Conservation (phyloP, 2,329 filamentous ascomycete species). For the Trichoderma guizhouense region DNA sequence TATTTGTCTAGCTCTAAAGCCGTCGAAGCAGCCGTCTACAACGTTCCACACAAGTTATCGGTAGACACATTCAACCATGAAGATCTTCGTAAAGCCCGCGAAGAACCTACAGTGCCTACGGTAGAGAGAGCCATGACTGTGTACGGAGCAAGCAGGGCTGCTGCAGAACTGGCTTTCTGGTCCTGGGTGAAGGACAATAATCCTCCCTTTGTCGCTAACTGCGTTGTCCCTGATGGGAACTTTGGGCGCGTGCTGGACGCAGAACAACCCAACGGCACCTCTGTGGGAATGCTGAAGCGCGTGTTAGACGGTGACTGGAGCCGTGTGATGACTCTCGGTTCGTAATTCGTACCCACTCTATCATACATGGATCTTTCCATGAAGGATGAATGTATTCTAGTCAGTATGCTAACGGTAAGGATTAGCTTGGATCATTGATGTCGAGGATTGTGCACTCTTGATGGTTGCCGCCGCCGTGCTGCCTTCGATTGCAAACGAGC, state of each 20-base stretch:
- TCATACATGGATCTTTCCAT: not conserved
- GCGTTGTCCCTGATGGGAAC: not conserved
- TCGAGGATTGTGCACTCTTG: not conserved
- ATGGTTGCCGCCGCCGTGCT: not conserved
- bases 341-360: not conserved
- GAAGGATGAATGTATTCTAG: not conserved
- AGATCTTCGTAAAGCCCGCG: not conserved
- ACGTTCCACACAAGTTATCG: not conserved
- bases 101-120: not conserved
- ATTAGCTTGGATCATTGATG: not conserved
- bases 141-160: not conserved
- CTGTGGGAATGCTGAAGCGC: not conserved
- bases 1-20: not conserved
- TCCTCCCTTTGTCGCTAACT: not conserved
- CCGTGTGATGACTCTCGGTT: not conserved
- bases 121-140: not conserved
- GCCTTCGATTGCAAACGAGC: not conserved
- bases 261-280: not conserved
- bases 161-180: not conserved
- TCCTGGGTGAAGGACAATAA: not conserved
- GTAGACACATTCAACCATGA: not conserved
- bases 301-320: not conserved
- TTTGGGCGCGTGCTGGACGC: not conserved
- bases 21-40: not conserved
- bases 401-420: not conserved